Evolutionary conservation across 179 eudicot species (phyloP), one percentile per base, ranked within the genome.

Genomic region (Vitellaria paradoxa): DNA sequence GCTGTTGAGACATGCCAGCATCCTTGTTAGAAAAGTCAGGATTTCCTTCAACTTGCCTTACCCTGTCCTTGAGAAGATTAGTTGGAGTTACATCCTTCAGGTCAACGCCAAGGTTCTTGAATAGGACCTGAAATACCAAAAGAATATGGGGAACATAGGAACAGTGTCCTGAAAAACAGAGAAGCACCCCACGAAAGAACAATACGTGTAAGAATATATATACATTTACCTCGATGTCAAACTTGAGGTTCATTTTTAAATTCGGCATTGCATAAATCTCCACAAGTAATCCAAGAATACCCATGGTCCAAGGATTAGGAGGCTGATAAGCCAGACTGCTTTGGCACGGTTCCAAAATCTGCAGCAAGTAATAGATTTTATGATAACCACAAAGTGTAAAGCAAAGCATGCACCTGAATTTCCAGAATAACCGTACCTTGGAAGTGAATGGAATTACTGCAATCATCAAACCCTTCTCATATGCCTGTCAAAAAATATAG

Each of bases 241-340:
- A 94, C 79, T 92, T 91, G 67, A 92, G 94, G 80, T 93, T 91
- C 98, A 92, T 92, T 83, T 92, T 94, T 71, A 93, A 82, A 84
- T 91, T 93, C 64, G 98, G 97, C 98, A 93, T 90, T 30, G 92
- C 97, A 86, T 96, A 92, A 40, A 96, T 96, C 90, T 96, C 99
- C 71, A 90, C 87, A 65, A 96, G 96, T 84, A 96, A 85, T 56
- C 85, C 89, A 64, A 96, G 91, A 79, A 96, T 86, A 40, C 89
- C 97, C 98, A 96, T 96, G n/a, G 99, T 93, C 97, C 96, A 96
- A 13, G 98, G 96, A 80, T 96, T 96, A 57, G 99, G 99, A 84
- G 98, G 99, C 80, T 83, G 92, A 85, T 93, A 96, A 62, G 96
- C 97, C 53, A 93, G 56, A 88, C 98, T 96, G 86, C 75, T 92